Conservation (phyloP, 129 eudicot species). For the Smallanthus sonchifolius region DNA sequence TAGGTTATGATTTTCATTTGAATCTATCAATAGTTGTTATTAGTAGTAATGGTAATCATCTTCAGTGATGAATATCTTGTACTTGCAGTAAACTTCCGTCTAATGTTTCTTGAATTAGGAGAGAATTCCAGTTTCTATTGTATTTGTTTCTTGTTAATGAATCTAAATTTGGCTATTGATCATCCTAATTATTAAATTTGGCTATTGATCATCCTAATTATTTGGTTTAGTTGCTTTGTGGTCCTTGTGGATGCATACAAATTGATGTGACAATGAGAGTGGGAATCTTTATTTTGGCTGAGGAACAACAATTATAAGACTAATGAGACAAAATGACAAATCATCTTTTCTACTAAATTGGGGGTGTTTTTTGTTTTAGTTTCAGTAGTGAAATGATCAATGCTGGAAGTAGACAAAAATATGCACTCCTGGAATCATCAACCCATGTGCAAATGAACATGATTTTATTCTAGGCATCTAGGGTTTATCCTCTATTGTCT, state of each 20-base stretch:
- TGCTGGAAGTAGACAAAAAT: conserved; percentile 27
- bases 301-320: conserved; percentile 10
- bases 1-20: conserved; percentile 33
- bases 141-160: conserved; percentile 9
- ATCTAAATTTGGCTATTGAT: not conserved
- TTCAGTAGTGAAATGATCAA: conserved; percentile 25
- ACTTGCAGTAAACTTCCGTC: conserved; percentile 25
- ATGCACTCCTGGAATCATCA: conserved; percentile 12
- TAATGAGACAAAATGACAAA: conserved; percentile 14
- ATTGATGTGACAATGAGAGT: not conserved
- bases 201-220: not conserved
- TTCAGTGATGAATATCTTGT: conserved; percentile 18
- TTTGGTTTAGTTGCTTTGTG: too few species aligned
- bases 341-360: conserved; percentile 16
- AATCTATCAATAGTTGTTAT: conserved; percentile 28
- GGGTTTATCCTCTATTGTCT: not conserved
- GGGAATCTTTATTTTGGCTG: conserved; percentile 13
- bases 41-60: conserved; percentile 22
- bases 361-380: conserved; percentile 11
- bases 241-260: conserved; percentile 1
- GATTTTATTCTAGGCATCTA: conserved; percentile 20
- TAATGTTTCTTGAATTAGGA: conserved; percentile 26
- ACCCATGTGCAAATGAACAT: conserved; percentile 33
- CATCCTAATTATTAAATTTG: conserved; percentile 3
- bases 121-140: conserved; percentile 1